These are phyloP conservation scores for Saccharum hybrid DNA, from an alignment of 202 grass and related monocot genomes.

Conservation along the genomic window DNA sequence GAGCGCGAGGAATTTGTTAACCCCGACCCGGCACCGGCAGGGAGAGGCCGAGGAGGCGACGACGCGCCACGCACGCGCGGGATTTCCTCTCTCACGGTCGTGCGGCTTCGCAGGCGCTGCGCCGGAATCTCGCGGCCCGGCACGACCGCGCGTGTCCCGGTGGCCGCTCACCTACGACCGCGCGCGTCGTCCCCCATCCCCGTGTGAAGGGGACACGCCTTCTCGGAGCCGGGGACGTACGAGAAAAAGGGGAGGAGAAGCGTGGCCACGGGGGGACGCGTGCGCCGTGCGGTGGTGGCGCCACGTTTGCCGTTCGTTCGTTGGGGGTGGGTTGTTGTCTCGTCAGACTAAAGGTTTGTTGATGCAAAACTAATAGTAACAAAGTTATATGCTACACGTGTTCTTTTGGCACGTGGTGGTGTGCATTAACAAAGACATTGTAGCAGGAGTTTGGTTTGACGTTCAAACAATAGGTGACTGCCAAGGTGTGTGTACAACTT, in stretches of 20 bases:
- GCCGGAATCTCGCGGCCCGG: constrained; percentile 35
- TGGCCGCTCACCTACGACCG: constrained; percentile 44
- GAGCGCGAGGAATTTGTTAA: too few relatives aligned
- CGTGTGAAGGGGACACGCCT: constrained; percentile 49
- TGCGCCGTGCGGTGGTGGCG: constrained; percentile 9
- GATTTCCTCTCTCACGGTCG: neutral
- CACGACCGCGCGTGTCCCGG: constrained; percentile 34
- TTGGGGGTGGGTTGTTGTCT: constrained; percentile 2
- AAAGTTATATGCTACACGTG: constrained; percentile 1
- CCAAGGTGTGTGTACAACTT: too few relatives aligned
- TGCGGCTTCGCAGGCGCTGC: constrained; percentile 17
- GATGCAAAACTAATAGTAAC: neutral
- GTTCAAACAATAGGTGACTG: too few relatives aligned
- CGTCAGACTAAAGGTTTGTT: neutral
- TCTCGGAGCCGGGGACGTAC: neutral
- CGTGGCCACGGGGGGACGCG: neutral
- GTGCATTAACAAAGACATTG: constrained; percentile 19
- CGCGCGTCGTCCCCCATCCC: neutral
- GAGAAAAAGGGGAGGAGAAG: neutral
- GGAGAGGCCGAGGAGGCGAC: neutral
- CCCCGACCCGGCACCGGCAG: too few relatives aligned
- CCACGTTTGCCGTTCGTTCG: constrained; percentile 7
- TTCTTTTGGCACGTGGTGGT: neutral
- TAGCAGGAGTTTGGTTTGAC: neutral
- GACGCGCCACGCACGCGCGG: neutral